Base-by-base conservation (phyloP, 2,329 filamentous ascomycete genomes). In the Diplodia mutila region DNA sequence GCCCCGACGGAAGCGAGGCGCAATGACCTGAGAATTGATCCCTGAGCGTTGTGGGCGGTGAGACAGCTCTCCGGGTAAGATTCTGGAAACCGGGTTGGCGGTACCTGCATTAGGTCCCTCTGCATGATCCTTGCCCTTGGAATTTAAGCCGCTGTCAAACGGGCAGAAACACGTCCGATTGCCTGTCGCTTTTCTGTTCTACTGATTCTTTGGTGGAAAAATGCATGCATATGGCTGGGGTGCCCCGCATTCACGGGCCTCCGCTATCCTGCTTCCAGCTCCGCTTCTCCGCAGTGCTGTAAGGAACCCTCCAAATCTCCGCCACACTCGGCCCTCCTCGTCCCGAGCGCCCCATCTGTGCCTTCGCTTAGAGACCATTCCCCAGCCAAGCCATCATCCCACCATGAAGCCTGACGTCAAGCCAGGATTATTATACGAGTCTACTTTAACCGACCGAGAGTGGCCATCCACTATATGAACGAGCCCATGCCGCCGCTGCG, bases 191-290 rank as follows among this genome's bases (percentile, higher is more conserved):
- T 18, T 34, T 9, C 48, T 1, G 48, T 25, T 51, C 21, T 51
- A 8, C n/a, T 11, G 14, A 9, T 27, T 59, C 55, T 59, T 59
- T 59, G 55, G 55, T 59, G 55, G 55, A 59, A 59, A 46, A 59
- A 59, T 25, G 34, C 55, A 27, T 3, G 55, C 14, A 11, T 27
- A 59, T 46, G 9, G 16, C 37, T 46, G 14, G n/a, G 55, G 37
- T 18, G 55, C 55, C 55, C 55, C 55, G 55, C 55, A 59, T 11
- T 59, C 37, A 29, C 55, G 55, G 55, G 23, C 55, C 55, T 46
- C 55, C 21, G n/a, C 37, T 27, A 5, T n/a, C 1, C 37, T 23
- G 23, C 3, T n/a, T 39, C 7, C 9, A 27, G 34, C 18, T 4
- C 3, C 7, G 55, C 37, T 27, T 23, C 55, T 46, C 23, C 55